Evolutionary conservation across 805 yeast genomes (phyloP).

Genomic region (Lipomyces lipofer): DNA sequence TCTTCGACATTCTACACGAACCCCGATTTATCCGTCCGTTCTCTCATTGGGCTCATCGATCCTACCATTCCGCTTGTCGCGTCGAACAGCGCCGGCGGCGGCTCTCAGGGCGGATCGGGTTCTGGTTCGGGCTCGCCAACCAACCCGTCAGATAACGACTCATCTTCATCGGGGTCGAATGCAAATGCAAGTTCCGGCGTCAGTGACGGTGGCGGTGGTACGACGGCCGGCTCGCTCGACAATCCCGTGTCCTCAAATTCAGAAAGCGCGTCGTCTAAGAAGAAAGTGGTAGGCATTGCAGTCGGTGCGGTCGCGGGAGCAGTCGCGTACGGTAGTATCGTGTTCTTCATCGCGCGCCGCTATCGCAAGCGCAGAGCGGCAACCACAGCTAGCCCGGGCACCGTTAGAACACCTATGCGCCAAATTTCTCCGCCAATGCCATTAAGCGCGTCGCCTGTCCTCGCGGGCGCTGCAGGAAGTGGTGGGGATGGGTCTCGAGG

Average conservation of each 20-base stretch:
- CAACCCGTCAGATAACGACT: neutral
- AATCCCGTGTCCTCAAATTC: slow-evolving; percentile 29
- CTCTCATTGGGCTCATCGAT: slow-evolving; percentile 73
- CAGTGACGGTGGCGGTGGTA: slow-evolving; percentile 27
- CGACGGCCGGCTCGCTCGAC: slow-evolving; percentile 41
- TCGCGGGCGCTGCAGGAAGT: slow-evolving; percentile 6
- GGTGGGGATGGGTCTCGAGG: no score
- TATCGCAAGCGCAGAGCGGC: slow-evolving; percentile 40
- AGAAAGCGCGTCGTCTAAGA: slow-evolving; percentile 39
- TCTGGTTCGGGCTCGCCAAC: slow-evolving; percentile 8
- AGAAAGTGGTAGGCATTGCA: slow-evolving; percentile 70
- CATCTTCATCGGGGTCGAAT: slow-evolving; percentile 5
- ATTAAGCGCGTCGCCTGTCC: neutral
- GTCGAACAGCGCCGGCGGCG: slow-evolving; percentile 8
- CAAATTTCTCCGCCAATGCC: slow-evolving; percentile 29
- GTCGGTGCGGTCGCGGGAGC: slow-evolving; percentile 84
- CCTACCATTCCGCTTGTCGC: slow-evolving; percentile 41
- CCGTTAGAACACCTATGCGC: slow-evolving; percentile 8
- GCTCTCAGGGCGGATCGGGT: no score
- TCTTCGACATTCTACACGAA: slow-evolving; percentile 63
- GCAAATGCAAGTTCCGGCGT: slow-evolving; percentile 6
- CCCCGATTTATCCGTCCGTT: slow-evolving; percentile 53
- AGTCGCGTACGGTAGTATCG: slow-evolving; percentile 58
- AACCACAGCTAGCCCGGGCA: neutral
- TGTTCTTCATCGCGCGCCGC: slow-evolving; percentile 56